Base-by-base conservation (phyloP, 805 yeast genomes). In the Starmerella floris region DNA sequence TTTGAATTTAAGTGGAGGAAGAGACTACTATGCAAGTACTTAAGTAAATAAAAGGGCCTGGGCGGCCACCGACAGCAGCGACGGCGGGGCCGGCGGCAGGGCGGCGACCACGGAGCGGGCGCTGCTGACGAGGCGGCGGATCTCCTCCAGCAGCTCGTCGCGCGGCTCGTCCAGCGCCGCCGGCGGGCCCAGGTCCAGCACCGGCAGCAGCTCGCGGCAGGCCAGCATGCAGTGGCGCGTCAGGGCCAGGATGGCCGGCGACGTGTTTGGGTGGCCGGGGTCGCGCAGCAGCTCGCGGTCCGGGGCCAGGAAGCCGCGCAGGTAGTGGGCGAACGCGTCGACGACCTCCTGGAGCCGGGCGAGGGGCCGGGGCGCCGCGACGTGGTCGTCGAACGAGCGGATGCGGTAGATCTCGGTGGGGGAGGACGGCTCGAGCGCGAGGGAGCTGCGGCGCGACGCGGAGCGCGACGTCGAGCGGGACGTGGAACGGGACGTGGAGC, bases 191-290 rank as follows among this genome's bases (percentile, higher is more conserved):
- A 57, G 49, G 40, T 64, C 67, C 4, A 63, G 60, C 6, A 58
- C 58, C 1, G 59, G 56, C 23, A 64, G 52, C 20, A 64, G 55
- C 48, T 64, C 67, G 20, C 67, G 57, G 35, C 65, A 60, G 2
- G 64, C 63, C 19, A 62, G 57, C 60, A 63, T 63, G 30, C 64
- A 55, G 42, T 59, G 62, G 11, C 66, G 53, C 4, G 67, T 62
- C 38, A 57, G 56, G 37, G 54, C 46, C 28, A 64, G 55, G 23
- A 64, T 58, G 2, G 54, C 52, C 17, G 59, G 51, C 4, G 62
- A 56, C 8, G 49, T 43, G n/a, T 32, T 28, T 1, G 46, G 49
- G 20, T 36, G 16, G 4, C 56, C 48, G 17, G 61, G 55, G 39
- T 57, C 60, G 15, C 51, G 40, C 23, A 55, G 55, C 23, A 59